Evolutionary conservation across 257 asterid species (phyloP), one percentile per base, ranked within the genome.

Genomic region (Primulina tabacum): DNA sequence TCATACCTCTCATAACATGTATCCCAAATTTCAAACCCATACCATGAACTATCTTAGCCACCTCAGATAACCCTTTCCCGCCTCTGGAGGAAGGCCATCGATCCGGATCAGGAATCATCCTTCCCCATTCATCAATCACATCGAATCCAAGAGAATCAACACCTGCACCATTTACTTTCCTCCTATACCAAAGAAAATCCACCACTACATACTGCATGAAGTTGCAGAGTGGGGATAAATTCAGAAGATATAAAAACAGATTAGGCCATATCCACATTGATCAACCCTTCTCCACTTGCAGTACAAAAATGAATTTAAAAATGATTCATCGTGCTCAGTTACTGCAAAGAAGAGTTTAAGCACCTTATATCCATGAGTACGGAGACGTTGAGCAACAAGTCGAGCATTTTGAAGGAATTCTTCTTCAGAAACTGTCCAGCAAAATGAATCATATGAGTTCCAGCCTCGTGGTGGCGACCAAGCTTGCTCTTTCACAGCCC

Each of bases 111-210:
- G 99, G 99, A 37, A 85, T 38, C 99, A 94, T 79, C 85, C 97
- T 89, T 73, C 99, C 99, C 99, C 99, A 91, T 77, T 85, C 79
- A 71, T 94, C 99, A 69, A 91, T 86, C 53, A 87, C 90, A 77
- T 94, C 99, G 65, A 76, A 91, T 59, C 99, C 99, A 40, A 81
- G 88, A 58, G 99, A 91, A 80, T 89, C 87, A n/a, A 80, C 82
- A 77, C 71, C 11, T 60, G 97, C 97, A n/a, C 97, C 97, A 0
- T 75, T 30, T 60, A 85, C 92, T 80, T 91, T 88, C 83, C 70
- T 86, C 85, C 99, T 83, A 75, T 94, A 89, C 99, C 97, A 94
- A 59, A 94, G 99, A 76, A 82, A 94, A 77, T 94, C 99, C 84
- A 94, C 95, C 86, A 94, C 99, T 72, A 80, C 99, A 74, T 91